Evolutionary conservation across 1,139 yeast genomes (phyloP).

Genomic region (Magnusiomyces paraingens): DNA sequence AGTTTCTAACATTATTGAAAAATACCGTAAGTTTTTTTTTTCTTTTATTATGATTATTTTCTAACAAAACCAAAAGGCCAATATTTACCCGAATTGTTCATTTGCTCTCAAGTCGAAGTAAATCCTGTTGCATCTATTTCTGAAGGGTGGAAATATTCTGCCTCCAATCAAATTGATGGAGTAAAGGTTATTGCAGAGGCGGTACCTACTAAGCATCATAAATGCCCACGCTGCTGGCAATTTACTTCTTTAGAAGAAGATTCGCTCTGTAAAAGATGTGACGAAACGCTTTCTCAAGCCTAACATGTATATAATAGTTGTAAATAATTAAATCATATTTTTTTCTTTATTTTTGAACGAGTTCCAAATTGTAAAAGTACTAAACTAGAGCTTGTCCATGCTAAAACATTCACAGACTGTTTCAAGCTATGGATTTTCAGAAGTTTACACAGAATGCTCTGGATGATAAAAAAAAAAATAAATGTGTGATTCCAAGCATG

Average conservation of each 20-base stretch:
- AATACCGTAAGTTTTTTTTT: slow-evolving; percentile 23
- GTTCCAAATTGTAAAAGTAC: too few relatives aligned
- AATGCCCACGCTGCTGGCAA: slow-evolving; percentile 96
- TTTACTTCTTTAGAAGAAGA: slow-evolving; percentile 48
- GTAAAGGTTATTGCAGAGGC: slow-evolving; percentile 36
- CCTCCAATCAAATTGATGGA: slow-evolving; percentile 30
- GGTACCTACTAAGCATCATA: slow-evolving; percentile 42
- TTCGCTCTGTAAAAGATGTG: slow-evolving; percentile 63
- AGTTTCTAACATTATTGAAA: slow-evolving; percentile 22
- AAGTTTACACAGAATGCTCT: too few relatives aligned
- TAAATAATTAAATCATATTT: too few relatives aligned
- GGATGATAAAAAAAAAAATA: too few relatives aligned
- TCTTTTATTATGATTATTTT: background rate
- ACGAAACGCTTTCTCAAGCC: slow-evolving; percentile 29
- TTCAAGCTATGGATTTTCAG: too few relatives aligned
- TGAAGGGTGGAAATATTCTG: slow-evolving; percentile 30
- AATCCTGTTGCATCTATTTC: slow-evolving; percentile 25
- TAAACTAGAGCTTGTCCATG: too few relatives aligned
- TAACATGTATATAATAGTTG: too few relatives aligned
- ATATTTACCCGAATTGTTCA: slow-evolving; percentile 48
- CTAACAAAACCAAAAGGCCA: background rate
- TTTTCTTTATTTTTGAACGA: too few relatives aligned
- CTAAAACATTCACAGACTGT: too few relatives aligned
- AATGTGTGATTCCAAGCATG: too few relatives aligned
- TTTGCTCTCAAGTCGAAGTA: slow-evolving; percentile 53